These are phyloP conservation scores for Metschnikowia matae DNA, from an alignment of 805 yeast species.

Conservation along the genomic window DNA sequence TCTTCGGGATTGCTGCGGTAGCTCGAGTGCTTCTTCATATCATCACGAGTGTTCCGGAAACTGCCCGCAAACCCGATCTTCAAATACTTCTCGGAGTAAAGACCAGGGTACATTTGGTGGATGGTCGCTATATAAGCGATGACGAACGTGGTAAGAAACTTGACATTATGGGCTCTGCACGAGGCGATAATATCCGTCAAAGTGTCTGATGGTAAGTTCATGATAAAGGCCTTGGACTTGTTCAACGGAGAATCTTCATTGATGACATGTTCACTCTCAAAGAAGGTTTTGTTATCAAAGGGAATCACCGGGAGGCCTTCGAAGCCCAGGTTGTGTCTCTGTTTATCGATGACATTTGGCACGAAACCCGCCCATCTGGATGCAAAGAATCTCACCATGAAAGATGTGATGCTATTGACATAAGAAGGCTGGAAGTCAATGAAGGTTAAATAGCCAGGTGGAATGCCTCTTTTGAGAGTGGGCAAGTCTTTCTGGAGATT, in stretches of 20 bases:
- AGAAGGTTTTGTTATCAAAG: slow-evolving; percentile 5
- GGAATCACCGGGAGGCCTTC: slow-evolving; percentile 6
- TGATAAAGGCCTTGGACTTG: background rate
- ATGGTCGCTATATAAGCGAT: slow-evolving; percentile 8
- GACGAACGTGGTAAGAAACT: slow-evolving; percentile 5
- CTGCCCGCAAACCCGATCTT: slow-evolving; percentile 9
- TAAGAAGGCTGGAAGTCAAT: slow-evolving; percentile 5
- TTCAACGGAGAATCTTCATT: slow-evolving; percentile 7
- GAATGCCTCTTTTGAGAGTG: slow-evolving; percentile 5
- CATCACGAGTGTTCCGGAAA: slow-evolving; percentile 5
- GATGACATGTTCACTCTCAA: slow-evolving; percentile 7
- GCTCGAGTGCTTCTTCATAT: slow-evolving; percentile 6
- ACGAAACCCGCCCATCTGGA: slow-evolving; percentile 7
- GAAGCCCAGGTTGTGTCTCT: slow-evolving; percentile 9
- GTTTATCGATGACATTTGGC: slow-evolving; percentile 7
- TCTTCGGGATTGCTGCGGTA: slow-evolving; percentile 2
- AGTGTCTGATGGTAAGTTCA: slow-evolving; percentile 3
- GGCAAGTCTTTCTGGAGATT: slow-evolving; percentile 6
- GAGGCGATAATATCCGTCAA: slow-evolving; percentile 1
- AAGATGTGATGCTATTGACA: slow-evolving; percentile 1
- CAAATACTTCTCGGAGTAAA: slow-evolving; percentile 6
- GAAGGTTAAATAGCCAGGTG: slow-evolving; percentile 4
- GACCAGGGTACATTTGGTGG: slow-evolving; percentile 6
- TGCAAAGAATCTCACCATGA: slow-evolving; percentile 1
- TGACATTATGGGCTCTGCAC: slow-evolving; percentile 7